These are phyloP conservation scores for Alternaria viburni DNA, from an alignment of 2,329 filamentous ascomycete species.

Conservation along the genomic window DNA sequence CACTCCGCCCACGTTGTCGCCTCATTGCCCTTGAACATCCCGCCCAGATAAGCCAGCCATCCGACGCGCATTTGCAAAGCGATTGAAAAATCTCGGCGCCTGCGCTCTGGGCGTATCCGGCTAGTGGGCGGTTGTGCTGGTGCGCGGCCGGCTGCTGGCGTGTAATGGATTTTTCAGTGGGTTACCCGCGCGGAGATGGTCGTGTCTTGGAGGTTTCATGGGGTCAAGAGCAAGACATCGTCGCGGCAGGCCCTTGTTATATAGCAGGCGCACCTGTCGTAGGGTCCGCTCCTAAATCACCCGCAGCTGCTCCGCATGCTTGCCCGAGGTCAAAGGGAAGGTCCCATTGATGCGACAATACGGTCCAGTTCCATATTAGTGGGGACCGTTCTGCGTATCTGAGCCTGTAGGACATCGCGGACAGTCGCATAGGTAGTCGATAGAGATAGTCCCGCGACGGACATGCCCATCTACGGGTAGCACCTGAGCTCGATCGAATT, in stretches of 20 bases:
- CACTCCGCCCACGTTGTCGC: conserved; percentile 31
- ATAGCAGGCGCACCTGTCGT: conserved; percentile 25
- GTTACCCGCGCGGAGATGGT: conserved; percentile 22
- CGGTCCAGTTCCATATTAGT: conserved; percentile 5
- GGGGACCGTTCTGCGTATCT: neutral
- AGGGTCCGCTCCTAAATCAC: conserved; percentile 31
- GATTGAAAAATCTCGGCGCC: conserved; percentile 33
- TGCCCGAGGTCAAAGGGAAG: conserved; percentile 30
- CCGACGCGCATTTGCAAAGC: conserved; percentile 21
- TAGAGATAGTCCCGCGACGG: neutral
- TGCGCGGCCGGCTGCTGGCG: conserved; percentile 36
- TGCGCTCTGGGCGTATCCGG: conserved; percentile 19
- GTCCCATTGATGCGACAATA: conserved; percentile 3
- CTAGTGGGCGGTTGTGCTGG: conserved; percentile 18
- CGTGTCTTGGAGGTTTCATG: conserved; percentile 27
- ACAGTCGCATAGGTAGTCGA: neutral
- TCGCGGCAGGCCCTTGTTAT: conserved; percentile 30
- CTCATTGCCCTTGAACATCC: conserved; percentile 27
- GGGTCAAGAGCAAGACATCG: conserved; percentile 15
- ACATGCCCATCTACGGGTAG: neutral
- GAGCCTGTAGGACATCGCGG: neutral
- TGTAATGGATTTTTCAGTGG: conserved; percentile 20
- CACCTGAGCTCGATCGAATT: neutral
- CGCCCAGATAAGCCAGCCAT: conserved; percentile 39
- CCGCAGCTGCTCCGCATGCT: conserved; percentile 33